Conservation (phyloP, 1,284 basidiomycete species). For the Clitocybe nebularis region DNA sequence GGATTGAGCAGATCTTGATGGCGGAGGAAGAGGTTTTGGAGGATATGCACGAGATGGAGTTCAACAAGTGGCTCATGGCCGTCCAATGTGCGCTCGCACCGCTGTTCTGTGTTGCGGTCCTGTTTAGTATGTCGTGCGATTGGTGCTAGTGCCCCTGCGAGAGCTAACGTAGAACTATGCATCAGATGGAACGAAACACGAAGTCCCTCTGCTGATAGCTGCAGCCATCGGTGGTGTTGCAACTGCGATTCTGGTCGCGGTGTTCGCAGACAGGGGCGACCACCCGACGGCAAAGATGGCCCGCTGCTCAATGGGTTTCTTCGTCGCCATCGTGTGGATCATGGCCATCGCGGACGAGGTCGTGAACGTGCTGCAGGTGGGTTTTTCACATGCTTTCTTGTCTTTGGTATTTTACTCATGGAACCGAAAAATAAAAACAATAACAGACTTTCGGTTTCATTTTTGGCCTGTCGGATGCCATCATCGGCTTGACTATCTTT, state of each 20-base stretch:
- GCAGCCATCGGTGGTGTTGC: slow-evolving; percentile 53
- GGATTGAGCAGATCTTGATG: slow-evolving; percentile 54
- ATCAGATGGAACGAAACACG: slow-evolving; percentile 53
- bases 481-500: slow-evolving; percentile 95
- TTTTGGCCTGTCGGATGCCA: slow-evolving; percentile 94
- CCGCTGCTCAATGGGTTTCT: slow-evolving; percentile 87
- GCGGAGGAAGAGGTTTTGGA: slow-evolving; percentile 65
- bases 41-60: slow-evolving; percentile 59
- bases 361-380: slow-evolving; percentile 79
- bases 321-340: slow-evolving; percentile 90
- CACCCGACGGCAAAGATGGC: slow-evolving; percentile 60
- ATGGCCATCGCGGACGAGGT: slow-evolving; percentile 95
- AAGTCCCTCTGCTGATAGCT: slow-evolving; percentile 54
- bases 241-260: slow-evolving; percentile 52
- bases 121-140: slow-evolving; percentile 58
- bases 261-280: slow-evolving; percentile 59
- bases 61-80: slow-evolving; percentile 81
- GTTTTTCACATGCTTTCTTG: too few species aligned
- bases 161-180: slow-evolving; percentile 10
- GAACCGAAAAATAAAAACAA: slow-evolving; percentile 4
- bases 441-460: slow-evolving; percentile 85
- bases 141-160: slow-evolving; percentile 4
- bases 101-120: slow-evolving; percentile 66
- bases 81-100: slow-evolving; percentile 80
- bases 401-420: not conserved